A percentile compares a stretch with the other conserved stretches of the same genome.
phyloP scores from a whole-genome alignment of 352 stramenopile genomes.

The Phytophthora crassamura region DNA sequence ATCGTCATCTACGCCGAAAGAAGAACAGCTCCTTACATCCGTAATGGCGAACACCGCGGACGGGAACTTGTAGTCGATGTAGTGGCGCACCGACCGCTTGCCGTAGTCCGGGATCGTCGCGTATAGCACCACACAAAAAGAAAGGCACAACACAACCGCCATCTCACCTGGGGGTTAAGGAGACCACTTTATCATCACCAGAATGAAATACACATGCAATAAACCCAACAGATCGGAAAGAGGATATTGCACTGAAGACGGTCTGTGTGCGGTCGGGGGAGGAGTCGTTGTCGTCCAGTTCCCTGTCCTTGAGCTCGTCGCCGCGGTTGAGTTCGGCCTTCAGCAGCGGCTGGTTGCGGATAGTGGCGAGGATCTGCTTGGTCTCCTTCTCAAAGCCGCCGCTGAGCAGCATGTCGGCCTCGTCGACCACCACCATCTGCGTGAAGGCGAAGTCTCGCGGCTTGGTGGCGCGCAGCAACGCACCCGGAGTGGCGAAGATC shows the following conservation, averaged over 20 bases:
- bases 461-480: conserved; percentile 69
- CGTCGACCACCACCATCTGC: conserved; percentile 75
- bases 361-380: conserved; percentile 83
- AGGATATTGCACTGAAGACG: conserved; percentile 86
- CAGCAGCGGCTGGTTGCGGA: conserved; percentile 78
- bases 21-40: conserved; percentile 38
- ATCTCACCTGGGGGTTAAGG: conserved; percentile 30
- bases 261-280: conserved; percentile 53
- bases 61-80: conserved; percentile 83
- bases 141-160: conserved; percentile 14
- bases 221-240: conserved; percentile 8
- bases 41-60: conserved; percentile 66
- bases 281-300: conserved; percentile 33
- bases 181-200: conserved; percentile 12
- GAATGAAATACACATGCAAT: neutral
- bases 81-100: conserved; percentile 70
- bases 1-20: neutral
- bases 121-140: conserved; percentile 33
- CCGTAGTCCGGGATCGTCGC: conserved; percentile 86
- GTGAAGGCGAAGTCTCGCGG: conserved; percentile 80
- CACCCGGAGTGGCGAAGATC: conserved; percentile 69
- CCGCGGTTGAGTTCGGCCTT: conserved; percentile 50
- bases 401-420: conserved; percentile 83
- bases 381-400: conserved; percentile 81
- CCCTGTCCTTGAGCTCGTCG: conserved; percentile 12